Evolutionary conservation across 495 filamentous ascomycete species (phyloP), one percentile per base, ranked within the genome.

Genomic region (Aspergillus ellipticus): DNA sequence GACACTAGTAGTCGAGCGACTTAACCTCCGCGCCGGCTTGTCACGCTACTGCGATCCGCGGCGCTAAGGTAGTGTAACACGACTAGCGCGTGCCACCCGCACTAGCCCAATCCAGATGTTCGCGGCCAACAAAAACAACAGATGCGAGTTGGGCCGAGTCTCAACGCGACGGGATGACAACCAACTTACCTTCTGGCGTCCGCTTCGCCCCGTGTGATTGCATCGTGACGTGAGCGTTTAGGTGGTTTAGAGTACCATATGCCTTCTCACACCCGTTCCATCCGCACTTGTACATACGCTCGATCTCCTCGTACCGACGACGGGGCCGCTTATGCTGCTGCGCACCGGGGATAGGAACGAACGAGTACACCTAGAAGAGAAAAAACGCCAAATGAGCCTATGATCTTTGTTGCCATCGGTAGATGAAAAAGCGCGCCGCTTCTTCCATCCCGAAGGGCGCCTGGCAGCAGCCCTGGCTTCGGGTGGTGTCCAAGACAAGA

Each of bases 231-330:
- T 97, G 93, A 28, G 93, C 93, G 62, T 97, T 97, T 62, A 97
- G 70, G 69, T 97, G 93, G 68, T 97, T 97, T 53, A 97, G 74
- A 21, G 93, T 97, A 53, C 93, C 93, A 64, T 97, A 97, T 11
- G 93, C 93, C 73, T 97, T 97, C 67, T 97, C 94, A 69, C 94
- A 98, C 4, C 92, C 92, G 57, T 96, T 89, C 89, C 91, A 97
- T 9, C 94, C 94, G 74, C 94, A 98, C 73, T 96, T 97, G 77
- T 98, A 98, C 94, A 98, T 98, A 55, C 94, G 87, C 78, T 98
- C 94, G 66, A 98, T 98, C 70, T 98, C 94, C 75, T 98, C 94
- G 64, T 96, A 98, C 29, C 94, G 84, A 59, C 94, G 83, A 60
- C 94, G 85, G 19, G 94, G 94, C 45, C 94, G 85, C 79, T 98